Evolutionary conservation across 1,284 basidiomycete genomes (phyloP).

Genomic region (Neotropicomus parvogracilis): DNA sequence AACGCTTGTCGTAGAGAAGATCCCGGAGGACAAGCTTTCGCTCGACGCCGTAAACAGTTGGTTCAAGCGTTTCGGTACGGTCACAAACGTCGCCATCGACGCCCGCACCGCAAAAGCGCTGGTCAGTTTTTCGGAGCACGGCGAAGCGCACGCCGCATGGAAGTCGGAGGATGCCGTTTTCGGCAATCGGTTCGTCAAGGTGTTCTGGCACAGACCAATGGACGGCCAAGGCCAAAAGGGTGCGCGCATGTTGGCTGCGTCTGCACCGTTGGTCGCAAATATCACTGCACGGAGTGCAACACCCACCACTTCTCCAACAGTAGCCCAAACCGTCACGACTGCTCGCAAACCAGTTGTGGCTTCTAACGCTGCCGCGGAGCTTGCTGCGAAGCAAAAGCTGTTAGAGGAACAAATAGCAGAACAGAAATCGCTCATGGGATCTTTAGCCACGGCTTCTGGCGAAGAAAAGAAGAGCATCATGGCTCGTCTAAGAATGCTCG

Average conservation of each 20-base stretch:
- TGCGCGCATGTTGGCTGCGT: constrained; percentile 72
- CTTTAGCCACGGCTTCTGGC: constrained; percentile 57
- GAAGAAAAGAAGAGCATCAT: constrained; percentile 83
- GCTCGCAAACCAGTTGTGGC: constrained; percentile 32
- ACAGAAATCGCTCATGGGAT: constrained; percentile 83
- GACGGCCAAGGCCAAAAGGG: constrained; percentile 81
- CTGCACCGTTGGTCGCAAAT: constrained; percentile 67
- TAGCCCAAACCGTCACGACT: constrained; percentile 16
- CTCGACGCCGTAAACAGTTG: constrained; percentile 80
- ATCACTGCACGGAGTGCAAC: constrained; percentile 34
- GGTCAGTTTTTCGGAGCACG: constrained; percentile 84
- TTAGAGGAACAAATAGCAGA: constrained; percentile 85
- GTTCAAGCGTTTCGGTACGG: constrained; percentile 91
- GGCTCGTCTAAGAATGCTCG: constrained; percentile 72
- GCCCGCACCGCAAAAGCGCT: constrained; percentile 70
- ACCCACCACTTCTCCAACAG: constrained; percentile 21
- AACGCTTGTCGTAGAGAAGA: constrained; percentile 92
- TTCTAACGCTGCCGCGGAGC: constrained; percentile 40
- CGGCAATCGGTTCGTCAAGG: constrained; percentile 90
- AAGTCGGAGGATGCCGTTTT: constrained; percentile 92
- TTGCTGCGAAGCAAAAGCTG: constrained; percentile 72
- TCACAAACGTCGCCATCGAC: constrained; percentile 92
- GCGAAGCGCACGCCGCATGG: constrained; percentile 86
- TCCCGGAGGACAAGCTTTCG: constrained; percentile 79
- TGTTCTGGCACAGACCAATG: constrained; percentile 90